Conservation (phyloP, 1,139 yeast species). For the Magnusiomyces magnusii region DNA sequence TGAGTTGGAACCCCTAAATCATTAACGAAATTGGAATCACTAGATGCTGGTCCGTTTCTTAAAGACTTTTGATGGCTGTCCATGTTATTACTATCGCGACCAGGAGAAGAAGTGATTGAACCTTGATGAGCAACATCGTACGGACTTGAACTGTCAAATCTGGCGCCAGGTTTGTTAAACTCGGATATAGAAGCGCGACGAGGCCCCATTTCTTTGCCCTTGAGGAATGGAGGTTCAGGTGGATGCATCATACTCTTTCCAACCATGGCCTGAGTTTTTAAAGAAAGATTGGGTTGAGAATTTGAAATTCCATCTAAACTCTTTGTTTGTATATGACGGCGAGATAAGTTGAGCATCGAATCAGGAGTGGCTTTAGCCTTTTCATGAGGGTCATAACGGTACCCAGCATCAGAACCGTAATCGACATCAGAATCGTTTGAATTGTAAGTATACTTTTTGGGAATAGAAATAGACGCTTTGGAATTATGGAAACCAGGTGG, state of each 20-base stretch:
- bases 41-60: background rate
- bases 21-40: background rate
- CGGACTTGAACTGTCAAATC: background rate
- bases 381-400: constrained; percentile 9
- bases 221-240: background rate
- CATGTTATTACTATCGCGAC: background rate
- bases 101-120: background rate
- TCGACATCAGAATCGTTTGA: constrained; percentile 6
- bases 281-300: background rate
- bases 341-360: constrained; percentile 2
- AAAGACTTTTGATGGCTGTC: background rate
- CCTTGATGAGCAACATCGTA: background rate
- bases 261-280: background rate
- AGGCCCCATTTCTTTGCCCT: background rate
- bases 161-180: background rate
- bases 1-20: background rate
- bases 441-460: constrained; percentile 9
- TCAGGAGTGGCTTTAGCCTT: constrained; percentile 14
- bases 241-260: background rate
- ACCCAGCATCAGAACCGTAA: constrained; percentile 8
- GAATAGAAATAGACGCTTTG: constrained; percentile 1
- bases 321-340: background rate
- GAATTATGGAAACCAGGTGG: background rate
- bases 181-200: background rate
- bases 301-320: background rate